These are phyloP conservation scores for Trametes sp. DNA, from an alignment of 1,284 basidiomycete genomes.

Conservation along the genomic window DNA sequence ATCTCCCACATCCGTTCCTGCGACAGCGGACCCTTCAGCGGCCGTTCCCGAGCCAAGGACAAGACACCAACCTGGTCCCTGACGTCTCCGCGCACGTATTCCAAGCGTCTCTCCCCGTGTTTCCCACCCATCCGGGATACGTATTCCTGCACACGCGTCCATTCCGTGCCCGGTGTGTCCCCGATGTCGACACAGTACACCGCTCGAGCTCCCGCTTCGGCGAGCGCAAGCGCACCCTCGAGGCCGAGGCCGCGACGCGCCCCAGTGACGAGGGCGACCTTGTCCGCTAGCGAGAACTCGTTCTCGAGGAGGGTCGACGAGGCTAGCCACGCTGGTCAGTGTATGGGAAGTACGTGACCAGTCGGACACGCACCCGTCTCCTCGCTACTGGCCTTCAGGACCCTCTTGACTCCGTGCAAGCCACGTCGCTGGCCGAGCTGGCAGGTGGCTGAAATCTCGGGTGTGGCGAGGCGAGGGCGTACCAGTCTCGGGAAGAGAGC, in stretches of 20 bases:
- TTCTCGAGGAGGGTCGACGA: slow-evolving; percentile 55
- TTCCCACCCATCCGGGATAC: slow-evolving; percentile 51
- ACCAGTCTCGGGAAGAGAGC: too few species aligned
- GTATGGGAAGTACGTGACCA: too few species aligned
- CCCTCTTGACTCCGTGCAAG: too few species aligned
- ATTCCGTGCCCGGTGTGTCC: slow-evolving; percentile 68
- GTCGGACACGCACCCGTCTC: too few species aligned
- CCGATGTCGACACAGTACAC: slow-evolving; percentile 83
- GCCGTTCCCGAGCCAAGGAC: too few species aligned
- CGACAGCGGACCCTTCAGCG: too few species aligned
- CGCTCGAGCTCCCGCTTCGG: slow-evolving; percentile 77
- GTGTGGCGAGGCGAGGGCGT: too few species aligned
- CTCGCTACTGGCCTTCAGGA: too few species aligned
- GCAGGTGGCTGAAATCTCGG: too few species aligned
- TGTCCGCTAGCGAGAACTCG: slow-evolving; percentile 76
- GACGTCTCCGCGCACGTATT: slow-evolving; percentile 73
- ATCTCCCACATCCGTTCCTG: slow-evolving; percentile 56
- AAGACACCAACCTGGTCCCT: slow-evolving; percentile 53
- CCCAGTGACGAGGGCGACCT: slow-evolving; percentile 80
- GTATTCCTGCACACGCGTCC: slow-evolving; percentile 62
- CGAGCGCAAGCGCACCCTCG: slow-evolving; percentile 79
- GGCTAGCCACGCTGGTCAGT: background rate
- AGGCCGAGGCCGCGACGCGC: slow-evolving; percentile 84
- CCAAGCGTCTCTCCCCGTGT: slow-evolving; percentile 54
- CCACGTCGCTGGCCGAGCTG: too few species aligned